Percentiles rank a stretch among this genome's conserved stretches.
Evolutionary conservation across 2,329 filamentous ascomycete species (phyloP).

Genomic region (Trichophyton simii): DNA sequence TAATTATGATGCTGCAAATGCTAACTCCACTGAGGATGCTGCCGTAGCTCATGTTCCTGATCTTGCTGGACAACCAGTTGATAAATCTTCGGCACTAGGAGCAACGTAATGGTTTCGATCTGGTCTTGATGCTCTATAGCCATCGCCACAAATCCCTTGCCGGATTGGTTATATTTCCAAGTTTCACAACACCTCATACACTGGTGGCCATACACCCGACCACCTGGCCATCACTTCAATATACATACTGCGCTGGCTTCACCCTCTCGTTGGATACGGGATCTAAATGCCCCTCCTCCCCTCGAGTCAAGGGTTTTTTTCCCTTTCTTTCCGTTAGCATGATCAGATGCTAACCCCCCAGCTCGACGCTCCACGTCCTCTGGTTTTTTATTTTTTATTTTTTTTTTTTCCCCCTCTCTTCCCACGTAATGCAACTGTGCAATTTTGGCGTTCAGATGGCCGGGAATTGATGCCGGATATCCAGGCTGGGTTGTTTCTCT

Average conservation of each 20-base stretch:
- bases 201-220: too few relatives aligned
- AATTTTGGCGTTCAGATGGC: neutral
- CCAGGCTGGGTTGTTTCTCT: neutral
- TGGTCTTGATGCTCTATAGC: neutral
- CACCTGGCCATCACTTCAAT: neutral
- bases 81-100: neutral
- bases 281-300: neutral
- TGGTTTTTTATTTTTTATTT: neutral
- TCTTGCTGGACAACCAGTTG: neutral
- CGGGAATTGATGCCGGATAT: neutral
- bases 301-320: neutral
- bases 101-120: neutral
- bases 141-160: neutral
- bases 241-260: neutral
- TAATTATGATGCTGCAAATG: neutral
- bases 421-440: neutral
- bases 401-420: neutral
- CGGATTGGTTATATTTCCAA: too few relatives aligned
- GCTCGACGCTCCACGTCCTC: neutral
- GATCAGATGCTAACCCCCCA: neutral
- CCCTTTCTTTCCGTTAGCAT: neutral
- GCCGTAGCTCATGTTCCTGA: neutral
- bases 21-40: neutral
- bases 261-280: neutral
- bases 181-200: too few relatives aligned